Evolutionary conservation across 345 rosid species (phyloP), one percentile per base, ranked within the genome.

Genomic region (Rhodomyrtus tomentosa): DNA sequence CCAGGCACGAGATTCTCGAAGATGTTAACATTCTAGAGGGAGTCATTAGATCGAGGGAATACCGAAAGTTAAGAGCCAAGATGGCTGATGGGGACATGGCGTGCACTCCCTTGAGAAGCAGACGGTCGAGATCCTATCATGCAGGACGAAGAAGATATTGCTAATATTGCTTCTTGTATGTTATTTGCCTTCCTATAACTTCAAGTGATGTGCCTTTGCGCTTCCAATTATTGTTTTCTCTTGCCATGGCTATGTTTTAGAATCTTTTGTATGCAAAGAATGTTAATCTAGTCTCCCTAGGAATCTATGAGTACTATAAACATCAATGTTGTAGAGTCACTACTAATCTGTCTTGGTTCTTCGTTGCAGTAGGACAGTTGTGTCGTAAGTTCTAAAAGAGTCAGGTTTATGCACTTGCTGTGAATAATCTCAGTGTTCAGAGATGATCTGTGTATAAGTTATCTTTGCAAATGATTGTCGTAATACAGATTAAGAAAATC

Each of bases 1-100:
- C 98, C 40, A 90, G 93, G 59, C 94, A 89, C 2, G 98, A 95
- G 90, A 94, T 95, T 32, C 87, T 83, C 2, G 98, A 95, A 88
- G 98, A 95, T 53, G 89, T 95, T 22, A 94, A 89, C 90, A 91
- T 94, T 82, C 85, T 95, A 73, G 93, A 93, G 83, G 96, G 93
- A 27, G 95, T 91, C 81, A 86, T 95, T 83, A 92, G 97, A 88
- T 95, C 98, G 84, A 92, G 95, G 82, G 98, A 95, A 87, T 95
- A 95, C 88, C 90, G 87, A 87, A 93, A 88, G 84, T 89, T 91
- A 83, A 91, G 91, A 85, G 90, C 89, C 52, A 90, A 90, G 86
- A 88, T 85, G 82, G 92, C 79, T 82, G 89, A 81, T 84, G 91
- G 83, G 55, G 92, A 88, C 81, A 91, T 85, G 83, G 88, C 93